Base-by-base conservation (phyloP, 805 yeast species). In the Yarrowia hollandica region DNA sequence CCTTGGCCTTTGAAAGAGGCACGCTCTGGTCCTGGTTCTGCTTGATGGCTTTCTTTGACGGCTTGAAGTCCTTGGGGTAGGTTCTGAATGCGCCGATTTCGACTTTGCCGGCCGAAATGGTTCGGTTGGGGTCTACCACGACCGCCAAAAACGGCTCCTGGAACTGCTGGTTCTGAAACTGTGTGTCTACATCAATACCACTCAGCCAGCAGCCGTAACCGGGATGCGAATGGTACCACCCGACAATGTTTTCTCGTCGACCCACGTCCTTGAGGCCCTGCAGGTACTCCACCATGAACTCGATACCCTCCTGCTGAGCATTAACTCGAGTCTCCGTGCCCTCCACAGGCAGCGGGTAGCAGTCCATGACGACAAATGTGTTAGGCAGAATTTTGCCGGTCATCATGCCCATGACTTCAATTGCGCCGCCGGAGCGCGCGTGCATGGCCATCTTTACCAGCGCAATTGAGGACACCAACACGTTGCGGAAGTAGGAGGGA, bases 141-240 rank as follows among this genome's bases (percentile, higher is more conserved):
- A 90, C 75, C 0, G 97, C 97, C 60, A 90, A 75, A 68, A 88
- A 90, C 1, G 97, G 97, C 66, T 90, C 97, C 70, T 90, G 97
- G 68, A 84, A 90, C 60, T 81, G 82, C 72, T 90, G 97, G 66
- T 91, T 90, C 68, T 90, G 78, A 19, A 77, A 72, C 69, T 92
- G 98, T 0, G 98, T 92, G 42, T 88, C 84, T 30, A 94, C 96
- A 72, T 92, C 98, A 35, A 92, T 90, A 4, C 94, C 95, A 59
- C 94, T 85, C 41, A 92, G 72, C 97, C 97, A 92, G 70, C 97
- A 91, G 15, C 97, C 97, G 71, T 90, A 92, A 0, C 97, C 96
- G 0, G 99, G 99, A 71, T 92, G 99, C 5, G 92, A 90, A 71
- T 78, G 98, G 72, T 94, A 92, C 99, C 99, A 92, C 9, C 99